Evolutionary conservation across 371 early-diverging fungal species (phyloP).

Genomic region (Mucor irregularis): DNA sequence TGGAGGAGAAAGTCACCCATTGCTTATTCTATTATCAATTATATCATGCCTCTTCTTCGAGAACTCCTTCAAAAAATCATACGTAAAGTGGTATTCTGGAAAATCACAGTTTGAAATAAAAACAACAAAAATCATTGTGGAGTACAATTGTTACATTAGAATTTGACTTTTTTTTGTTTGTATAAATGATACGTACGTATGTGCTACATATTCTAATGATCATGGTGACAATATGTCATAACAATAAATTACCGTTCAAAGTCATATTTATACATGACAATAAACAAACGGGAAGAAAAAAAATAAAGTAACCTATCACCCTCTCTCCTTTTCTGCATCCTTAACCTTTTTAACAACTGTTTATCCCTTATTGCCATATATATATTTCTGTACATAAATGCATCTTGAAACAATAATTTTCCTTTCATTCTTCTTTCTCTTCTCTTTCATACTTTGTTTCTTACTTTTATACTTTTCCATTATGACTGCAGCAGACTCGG

Average conservation of each 20-base stretch:
- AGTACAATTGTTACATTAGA: neutral
- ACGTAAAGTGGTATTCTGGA: constrained; percentile 39
- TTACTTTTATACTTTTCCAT: neutral
- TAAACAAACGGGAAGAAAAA: no score
- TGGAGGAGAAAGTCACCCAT: constrained; percentile 39
- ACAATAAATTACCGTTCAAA: neutral
- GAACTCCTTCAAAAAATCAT: constrained; percentile 23
- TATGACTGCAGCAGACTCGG: no score
- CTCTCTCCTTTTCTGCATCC: neutral
- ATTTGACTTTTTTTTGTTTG: neutral
- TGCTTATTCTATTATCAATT: constrained; percentile 34
- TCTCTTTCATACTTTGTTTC: constrained; percentile 6
- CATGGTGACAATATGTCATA: no score
- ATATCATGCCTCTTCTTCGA: constrained; percentile 27
- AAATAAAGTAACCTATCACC: no score
- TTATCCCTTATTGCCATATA: neutral
- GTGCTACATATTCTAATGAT: no score
- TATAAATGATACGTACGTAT: no score
- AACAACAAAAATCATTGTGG: no score
- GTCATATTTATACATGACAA: no score
- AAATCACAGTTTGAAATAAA: constrained; percentile 33
- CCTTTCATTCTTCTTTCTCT: neutral
- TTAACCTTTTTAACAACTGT: neutral
- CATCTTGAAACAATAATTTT: neutral
- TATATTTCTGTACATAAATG: constrained; percentile 6